A percentile compares a stretch with the other conserved stretches of the same genome.
These are phyloP conservation scores for Smallanthus sonchifolius DNA, from an alignment of 129 eudicot species.

Conservation along the genomic window DNA sequence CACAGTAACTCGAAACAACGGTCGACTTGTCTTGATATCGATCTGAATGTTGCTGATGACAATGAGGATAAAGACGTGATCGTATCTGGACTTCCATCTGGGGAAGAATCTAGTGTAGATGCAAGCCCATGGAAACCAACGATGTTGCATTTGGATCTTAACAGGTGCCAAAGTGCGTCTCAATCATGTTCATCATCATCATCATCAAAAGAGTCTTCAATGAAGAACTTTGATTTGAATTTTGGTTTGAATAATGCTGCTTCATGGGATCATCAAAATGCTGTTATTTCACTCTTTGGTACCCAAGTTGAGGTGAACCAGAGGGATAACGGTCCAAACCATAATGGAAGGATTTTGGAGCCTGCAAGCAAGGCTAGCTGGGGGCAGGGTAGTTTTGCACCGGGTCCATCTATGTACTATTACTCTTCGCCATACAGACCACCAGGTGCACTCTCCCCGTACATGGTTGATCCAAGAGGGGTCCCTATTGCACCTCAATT, in stretches of 20 bases:
- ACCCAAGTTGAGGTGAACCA: slow-evolving; percentile 39
- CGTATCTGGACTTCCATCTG: slow-evolving; percentile 5
- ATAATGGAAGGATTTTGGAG: not conserved
- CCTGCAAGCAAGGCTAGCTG: not conserved
- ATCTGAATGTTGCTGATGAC: slow-evolving; percentile 60
- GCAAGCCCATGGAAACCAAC: not conserved
- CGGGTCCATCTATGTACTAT: too few species aligned
- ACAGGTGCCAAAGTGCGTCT: slow-evolving; percentile 28
- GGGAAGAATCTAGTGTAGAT: not conserved
- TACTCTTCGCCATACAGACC: too few species aligned
- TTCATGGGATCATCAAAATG: slow-evolving; percentile 20
- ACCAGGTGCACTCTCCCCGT: too few species aligned
- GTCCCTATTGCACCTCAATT: not conserved
- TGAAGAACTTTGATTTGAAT: slow-evolving; percentile 53
- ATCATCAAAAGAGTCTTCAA: slow-evolving; percentile 43
- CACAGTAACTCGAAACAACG: slow-evolving; percentile 31
- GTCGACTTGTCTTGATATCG: slow-evolving; percentile 40
- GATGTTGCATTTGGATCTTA: not conserved
- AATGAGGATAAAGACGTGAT: slow-evolving; percentile 22
- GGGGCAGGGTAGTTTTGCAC: not conserved
- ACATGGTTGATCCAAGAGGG: too few species aligned
- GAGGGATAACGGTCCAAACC: not conserved
- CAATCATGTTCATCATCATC: slow-evolving; percentile 44
- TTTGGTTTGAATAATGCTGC: slow-evolving; percentile 32
- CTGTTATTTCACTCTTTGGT: slow-evolving; percentile 60